Evolutionary conservation across 2,329 filamentous ascomycete genomes (phyloP), one percentile per base, ranked within the genome.

Genomic region (Penicillium janthinellum): DNA sequence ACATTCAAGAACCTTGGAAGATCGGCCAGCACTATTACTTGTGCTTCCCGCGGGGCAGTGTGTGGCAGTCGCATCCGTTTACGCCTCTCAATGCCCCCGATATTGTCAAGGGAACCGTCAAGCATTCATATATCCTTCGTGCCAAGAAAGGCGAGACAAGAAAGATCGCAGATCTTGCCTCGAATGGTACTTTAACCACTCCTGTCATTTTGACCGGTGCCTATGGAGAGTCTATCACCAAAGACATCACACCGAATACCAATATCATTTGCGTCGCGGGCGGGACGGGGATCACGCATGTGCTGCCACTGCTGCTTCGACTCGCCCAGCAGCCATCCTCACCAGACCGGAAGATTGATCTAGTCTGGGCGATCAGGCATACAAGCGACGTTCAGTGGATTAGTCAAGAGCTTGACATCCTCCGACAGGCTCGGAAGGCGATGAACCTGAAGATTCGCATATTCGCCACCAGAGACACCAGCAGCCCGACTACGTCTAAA

Each of bases 41-140:
- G 15, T 88, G 84, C 71, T 91, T 91, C 67, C 79, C 86, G 0
- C 83, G 87, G 61, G 78, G 85, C 35, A 88, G 82, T 66, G 82
- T 91, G 66, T 90, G 88, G 87, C 88, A 91, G 73, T 86, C 86
- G 0, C 89, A 91, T 67, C 89, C 89, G 0, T 89, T 91, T 69
- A 90, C 88, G 0, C 85, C 87, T 0, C 77, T 87, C 8, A 86
- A 82, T 56, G 71, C 83, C 0, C 86, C 86, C 0, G 66, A 75
- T 6, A 71, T 78, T 0, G 67, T 72, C 20, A 70, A 61, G 4
- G 60, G 58, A 11, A 61, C 49, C 25, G 61, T 63, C 4, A 61
- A 59, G 25, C 71, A 73, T 25, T 68, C 70, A 1, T 73, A 73
- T 28, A 66, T 73, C 51, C 77, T 88, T 60, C 79, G 86, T 4